phyloP scores from a whole-genome alignment of 129 eudicot species.

The Oenanthe sinensis region DNA sequence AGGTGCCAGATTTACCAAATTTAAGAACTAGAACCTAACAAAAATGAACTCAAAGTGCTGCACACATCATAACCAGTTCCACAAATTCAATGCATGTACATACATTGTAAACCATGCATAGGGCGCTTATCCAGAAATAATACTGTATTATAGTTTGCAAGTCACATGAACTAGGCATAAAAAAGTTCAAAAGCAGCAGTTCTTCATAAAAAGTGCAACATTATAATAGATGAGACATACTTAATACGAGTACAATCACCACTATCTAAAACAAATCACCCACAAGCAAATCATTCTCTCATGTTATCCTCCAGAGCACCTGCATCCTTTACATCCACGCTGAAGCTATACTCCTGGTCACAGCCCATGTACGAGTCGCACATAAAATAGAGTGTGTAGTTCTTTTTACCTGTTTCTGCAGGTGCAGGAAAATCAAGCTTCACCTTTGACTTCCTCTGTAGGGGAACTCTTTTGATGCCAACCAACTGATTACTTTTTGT shows the following conservation, averaged over 20 bases:
- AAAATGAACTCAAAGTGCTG: too few relatives aligned
- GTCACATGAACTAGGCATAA: not conserved
- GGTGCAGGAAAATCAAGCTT: conserved; percentile 75
- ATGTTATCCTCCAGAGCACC: conserved; percentile 35
- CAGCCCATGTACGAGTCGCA: conserved; percentile 91
- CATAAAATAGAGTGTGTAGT: conserved; percentile 68
- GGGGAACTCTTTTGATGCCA: conserved; percentile 66
- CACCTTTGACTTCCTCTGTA: conserved; percentile 63
- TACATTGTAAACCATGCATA: not conserved
- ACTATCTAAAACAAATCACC: not conserved
- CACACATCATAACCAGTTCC: not conserved
- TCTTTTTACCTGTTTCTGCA: conserved; percentile 52
- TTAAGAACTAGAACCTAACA: too few relatives aligned
- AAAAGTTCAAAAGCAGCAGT: not conserved
- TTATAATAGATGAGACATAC: not conserved
- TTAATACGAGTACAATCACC: not conserved
- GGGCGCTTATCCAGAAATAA: not conserved
- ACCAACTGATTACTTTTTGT: conserved; percentile 65
- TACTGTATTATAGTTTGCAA: not conserved
- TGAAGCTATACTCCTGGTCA: conserved; percentile 75
- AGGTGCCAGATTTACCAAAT: too few relatives aligned
- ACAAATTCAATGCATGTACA: not conserved
- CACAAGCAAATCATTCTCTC: conserved; percentile 16
- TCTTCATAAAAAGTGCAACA: not conserved
- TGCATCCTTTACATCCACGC: conserved; percentile 50